Evolutionary conservation across 202 grass and related monocot species (phyloP), one percentile per base, ranked within the genome.

Genomic region (Schoenoplectus triqueter): DNA sequence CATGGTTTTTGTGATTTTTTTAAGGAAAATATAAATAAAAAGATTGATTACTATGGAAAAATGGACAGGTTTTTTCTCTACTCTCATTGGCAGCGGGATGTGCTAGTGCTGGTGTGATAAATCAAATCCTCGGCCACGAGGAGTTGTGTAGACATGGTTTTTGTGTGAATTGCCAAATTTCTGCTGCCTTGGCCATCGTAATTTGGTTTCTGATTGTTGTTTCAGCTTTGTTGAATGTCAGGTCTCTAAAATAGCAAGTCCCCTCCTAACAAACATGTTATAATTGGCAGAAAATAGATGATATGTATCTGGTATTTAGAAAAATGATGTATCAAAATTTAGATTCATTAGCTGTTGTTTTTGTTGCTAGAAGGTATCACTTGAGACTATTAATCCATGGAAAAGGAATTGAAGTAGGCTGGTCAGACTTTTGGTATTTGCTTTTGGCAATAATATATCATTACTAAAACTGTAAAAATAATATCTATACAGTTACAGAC

Each of bases 41-140:
- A 41, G 5, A 61, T 40, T 60, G 31, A 39, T 73, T 57, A 78
- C 14, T 60, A n/a, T 61, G 7, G 7, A 79, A 61, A 59, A 60
- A 44, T 79, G 75, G 75, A 45, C 75, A 79, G 75, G 55, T 79
- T 61, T 45, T 18, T 31, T 79, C 75, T 59, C 39, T 79, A 79
- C 39, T 79, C 57, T 61, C 75, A 42, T 61, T 79, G 75, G 75
- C 55, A 3, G 75, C 75, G 2, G 75, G 75, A 79, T 41, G 75
- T 61, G 74, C 74, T 17, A 41, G 74, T 5, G 31, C 74, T 15
- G 22, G 52, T 60, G 31, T 60, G 52, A 18, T 41, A 79, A 3
- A 5, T 79, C 55, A 61, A 6, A 55, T 79, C 5, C 13, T 79
- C 14, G 7, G 75, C 39, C 0, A 44, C 2, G 18, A 79, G 13